Evolutionary conservation across 208 protist species (phyloP).

Genomic region (Balamuthia mandrillaris): DNA sequence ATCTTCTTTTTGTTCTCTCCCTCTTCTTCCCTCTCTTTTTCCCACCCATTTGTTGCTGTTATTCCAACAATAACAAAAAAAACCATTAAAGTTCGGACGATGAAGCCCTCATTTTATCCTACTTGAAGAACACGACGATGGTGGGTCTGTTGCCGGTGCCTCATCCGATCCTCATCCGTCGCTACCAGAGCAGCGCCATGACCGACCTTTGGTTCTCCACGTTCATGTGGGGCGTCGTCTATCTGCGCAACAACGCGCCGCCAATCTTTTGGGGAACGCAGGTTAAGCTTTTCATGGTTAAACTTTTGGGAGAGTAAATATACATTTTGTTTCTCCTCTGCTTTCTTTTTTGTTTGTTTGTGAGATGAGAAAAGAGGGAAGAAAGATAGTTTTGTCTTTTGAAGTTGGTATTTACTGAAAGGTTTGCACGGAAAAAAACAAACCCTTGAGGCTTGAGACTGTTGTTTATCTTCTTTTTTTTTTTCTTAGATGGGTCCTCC

Average conservation of each 20-base stretch:
- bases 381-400: too few species aligned
- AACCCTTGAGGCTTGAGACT: too few species aligned
- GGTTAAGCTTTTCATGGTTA: neutral
- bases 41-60: neutral
- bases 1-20: neutral
- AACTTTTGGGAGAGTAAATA: too few species aligned
- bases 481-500: too few species aligned
- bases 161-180: slow-evolving; percentile 44
- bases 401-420: too few species aligned
- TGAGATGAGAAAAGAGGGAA: too few species aligned
- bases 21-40: neutral
- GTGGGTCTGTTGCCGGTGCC: slow-evolving; percentile 52
- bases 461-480: too few species aligned
- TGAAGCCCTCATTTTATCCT: slow-evolving; percentile 13
- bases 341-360: too few species aligned
- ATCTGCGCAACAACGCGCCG: neutral
- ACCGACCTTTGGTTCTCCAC: neutral
- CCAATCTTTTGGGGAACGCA: neutral
- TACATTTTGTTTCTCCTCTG: too few species aligned
- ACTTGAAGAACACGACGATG: slow-evolving; percentile 37
- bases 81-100: too few species aligned
- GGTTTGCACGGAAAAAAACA: too few species aligned
- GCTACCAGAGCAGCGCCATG: neutral
- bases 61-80: neutral
- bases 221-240: neutral